Percentiles rank a stretch among this genome's conserved stretches.
Evolutionary conservation across 2,329 filamentous ascomycete species (phyloP).

Genomic region (Elsinoe batatas): DNA sequence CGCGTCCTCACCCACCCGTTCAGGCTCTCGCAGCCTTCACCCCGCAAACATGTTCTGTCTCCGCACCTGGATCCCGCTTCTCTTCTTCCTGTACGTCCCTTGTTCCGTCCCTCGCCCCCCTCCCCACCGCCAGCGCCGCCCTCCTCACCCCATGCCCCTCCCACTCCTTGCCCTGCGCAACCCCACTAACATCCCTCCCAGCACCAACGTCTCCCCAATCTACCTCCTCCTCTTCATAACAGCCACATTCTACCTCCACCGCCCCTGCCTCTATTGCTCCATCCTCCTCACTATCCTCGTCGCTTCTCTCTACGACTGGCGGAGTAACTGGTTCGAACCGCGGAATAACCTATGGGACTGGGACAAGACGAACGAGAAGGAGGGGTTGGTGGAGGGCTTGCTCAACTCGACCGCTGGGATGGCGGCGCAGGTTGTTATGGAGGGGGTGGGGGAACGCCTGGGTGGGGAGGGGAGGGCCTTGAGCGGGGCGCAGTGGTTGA

Average conservation of each 20-base stretch:
- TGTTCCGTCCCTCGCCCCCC: not conserved
- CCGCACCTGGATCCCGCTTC: constrained; percentile 45
- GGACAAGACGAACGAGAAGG: constrained; percentile 26
- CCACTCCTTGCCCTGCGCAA: not conserved
- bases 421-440: constrained; percentile 56
- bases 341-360: constrained; percentile 35
- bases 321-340: constrained; percentile 88
- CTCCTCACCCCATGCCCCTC: not conserved
- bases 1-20: not conserved
- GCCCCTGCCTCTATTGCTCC: constrained; percentile 96
- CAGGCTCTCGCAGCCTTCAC: not conserved
- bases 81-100: constrained; percentile 42
- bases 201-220: constrained; percentile 39
- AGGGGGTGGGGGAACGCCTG: constrained; percentile 43
- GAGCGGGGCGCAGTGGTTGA: constrained; percentile 74
- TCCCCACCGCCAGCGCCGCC: not conserved
- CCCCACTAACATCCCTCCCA: constrained; percentile 15
- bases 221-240: constrained; percentile 52
- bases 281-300: constrained; percentile 92
- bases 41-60: constrained; percentile 51
- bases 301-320: constrained; percentile 89
- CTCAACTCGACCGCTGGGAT: constrained; percentile 62
- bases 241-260: constrained; percentile 91
- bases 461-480: constrained; percentile 48
- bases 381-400: constrained; percentile 29